Conservation (phyloP, 1,139 yeast species). For the Hanseniaspora gamundiae region DNA sequence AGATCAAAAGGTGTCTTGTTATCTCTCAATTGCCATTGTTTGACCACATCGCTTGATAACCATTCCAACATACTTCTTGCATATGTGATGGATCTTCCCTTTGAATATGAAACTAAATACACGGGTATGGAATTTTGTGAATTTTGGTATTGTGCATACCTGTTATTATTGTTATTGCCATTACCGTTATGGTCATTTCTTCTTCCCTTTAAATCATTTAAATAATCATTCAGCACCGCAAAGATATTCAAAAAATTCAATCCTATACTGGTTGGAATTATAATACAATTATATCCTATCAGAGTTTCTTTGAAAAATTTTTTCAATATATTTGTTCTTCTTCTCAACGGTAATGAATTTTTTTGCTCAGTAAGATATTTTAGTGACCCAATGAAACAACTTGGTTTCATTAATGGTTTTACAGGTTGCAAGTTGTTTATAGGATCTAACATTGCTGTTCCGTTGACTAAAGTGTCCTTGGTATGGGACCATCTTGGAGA, state of each 20-base stretch:
- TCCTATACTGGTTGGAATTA: conserved; percentile 76
- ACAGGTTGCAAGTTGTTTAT: conserved; percentile 38
- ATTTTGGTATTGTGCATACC: conserved; percentile 1
- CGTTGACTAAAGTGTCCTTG: conserved; percentile 68
- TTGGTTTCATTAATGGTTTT: conserved; percentile 63
- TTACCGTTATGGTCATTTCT: conserved; percentile 10
- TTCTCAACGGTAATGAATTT: conserved; percentile 43
- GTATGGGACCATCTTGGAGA: conserved; percentile 97
- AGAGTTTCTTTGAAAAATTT: conserved; percentile 47
- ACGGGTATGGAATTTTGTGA: conserved; percentile 50
- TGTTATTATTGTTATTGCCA: background rate
- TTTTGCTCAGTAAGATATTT: conserved; percentile 43
- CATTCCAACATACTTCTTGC: conserved; percentile 90
- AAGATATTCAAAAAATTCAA: conserved; percentile 74
- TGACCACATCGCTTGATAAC: conserved; percentile 75
- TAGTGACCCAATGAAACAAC: conserved; percentile 47
- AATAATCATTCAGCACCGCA: conserved; percentile 45
- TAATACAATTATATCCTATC: conserved; percentile 51
- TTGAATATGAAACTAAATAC: conserved; percentile 63
- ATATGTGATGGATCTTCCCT: conserved; percentile 64
- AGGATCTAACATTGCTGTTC: conserved; percentile 54
- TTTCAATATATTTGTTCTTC: conserved; percentile 51
- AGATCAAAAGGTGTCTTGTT: conserved; percentile 52
- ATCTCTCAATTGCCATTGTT: conserved; percentile 65
- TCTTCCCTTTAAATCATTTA: conserved; percentile 17